phyloP scores from a whole-genome alignment of 441 rosid genomes.

The Erysimum cheiri region DNA sequence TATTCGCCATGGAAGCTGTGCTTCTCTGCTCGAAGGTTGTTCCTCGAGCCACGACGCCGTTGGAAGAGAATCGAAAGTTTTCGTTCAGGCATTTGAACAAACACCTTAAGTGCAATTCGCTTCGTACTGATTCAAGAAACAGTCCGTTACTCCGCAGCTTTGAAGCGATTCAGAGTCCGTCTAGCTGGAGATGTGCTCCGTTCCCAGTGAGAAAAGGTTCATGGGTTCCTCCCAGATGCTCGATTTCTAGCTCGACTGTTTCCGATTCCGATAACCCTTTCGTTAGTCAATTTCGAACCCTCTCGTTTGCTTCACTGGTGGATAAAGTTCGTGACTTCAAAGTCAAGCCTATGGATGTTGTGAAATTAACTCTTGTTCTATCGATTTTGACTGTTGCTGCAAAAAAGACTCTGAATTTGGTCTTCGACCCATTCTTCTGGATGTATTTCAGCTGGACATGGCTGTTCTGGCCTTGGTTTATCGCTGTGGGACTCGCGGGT shows the following conservation, averaged over 20 bases:
- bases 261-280: slow-evolving; percentile 50
- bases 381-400: slow-evolving; percentile 59
- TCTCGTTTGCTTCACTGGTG: slow-evolving; percentile 55
- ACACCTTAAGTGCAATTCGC: slow-evolving; percentile 47
- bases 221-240: slow-evolving; percentile 53
- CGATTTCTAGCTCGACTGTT: slow-evolving; percentile 52
- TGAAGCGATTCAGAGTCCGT: slow-evolving; percentile 34
- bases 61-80: slow-evolving; percentile 15
- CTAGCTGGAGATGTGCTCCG: slow-evolving; percentile 35
- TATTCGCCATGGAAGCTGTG: slow-evolving; percentile 57
- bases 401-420: slow-evolving; percentile 59
- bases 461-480: slow-evolving; percentile 92
- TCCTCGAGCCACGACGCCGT: slow-evolving; percentile 39
- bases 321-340: slow-evolving; percentile 47
- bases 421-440: slow-evolving; percentile 79
- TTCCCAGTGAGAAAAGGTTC: slow-evolving; percentile 38
- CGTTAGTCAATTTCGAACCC: slow-evolving; percentile 47
- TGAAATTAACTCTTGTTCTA: slow-evolving; percentile 61
- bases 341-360: slow-evolving; percentile 49
- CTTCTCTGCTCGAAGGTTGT: slow-evolving; percentile 56
- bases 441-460: slow-evolving; percentile 92
- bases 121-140: slow-evolving; percentile 35
- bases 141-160: slow-evolving; percentile 34
- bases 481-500: slow-evolving; percentile 59
- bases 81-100: slow-evolving; percentile 75